Percentiles rank a stretch among this genome's conserved stretches.
Evolutionary conservation across 768 basidiomycete species (phyloP).

Genomic region (Kwoniella botswanensis): DNA sequence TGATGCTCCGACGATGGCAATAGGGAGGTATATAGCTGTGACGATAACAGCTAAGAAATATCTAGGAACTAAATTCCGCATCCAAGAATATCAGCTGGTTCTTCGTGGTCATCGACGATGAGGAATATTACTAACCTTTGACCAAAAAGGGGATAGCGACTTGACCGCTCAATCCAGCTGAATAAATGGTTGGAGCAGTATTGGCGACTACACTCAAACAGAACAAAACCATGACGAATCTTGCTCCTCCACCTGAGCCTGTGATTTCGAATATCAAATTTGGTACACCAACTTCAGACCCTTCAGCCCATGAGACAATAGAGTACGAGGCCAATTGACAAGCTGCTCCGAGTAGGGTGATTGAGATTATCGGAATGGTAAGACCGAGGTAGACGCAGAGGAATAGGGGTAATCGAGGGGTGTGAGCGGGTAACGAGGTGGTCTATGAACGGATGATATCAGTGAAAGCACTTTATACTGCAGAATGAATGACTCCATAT

Average conservation of each 20-base stretch:
- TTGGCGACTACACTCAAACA: slow-evolving; percentile 79
- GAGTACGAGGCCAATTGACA: slow-evolving; percentile 49
- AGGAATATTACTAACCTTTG: slow-evolving; percentile 29
- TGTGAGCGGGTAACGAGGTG: slow-evolving; percentile 49
- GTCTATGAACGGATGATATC: slow-evolving; percentile 32
- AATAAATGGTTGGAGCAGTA: slow-evolving; percentile 79
- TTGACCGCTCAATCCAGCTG: slow-evolving; percentile 49
- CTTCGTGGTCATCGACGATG: not conserved
- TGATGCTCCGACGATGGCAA: slow-evolving; percentile 50
- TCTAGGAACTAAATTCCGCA: slow-evolving; percentile 38
- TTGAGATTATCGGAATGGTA: slow-evolving; percentile 48
- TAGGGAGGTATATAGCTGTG: slow-evolving; percentile 51
- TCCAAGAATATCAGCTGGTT: not conserved
- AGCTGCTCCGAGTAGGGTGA: slow-evolving; percentile 55
- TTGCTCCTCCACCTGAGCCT: slow-evolving; percentile 47
- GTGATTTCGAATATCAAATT: slow-evolving; percentile 51
- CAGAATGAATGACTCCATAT: not conserved
- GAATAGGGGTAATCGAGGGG: slow-evolving; percentile 45
- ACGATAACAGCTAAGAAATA: slow-evolving; percentile 53
- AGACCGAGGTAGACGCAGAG: slow-evolving; percentile 51
- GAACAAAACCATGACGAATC: slow-evolving; percentile 62
- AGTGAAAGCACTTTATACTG: too few species aligned
- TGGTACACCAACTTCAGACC: slow-evolving; percentile 43
- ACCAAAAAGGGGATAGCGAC: slow-evolving; percentile 51
- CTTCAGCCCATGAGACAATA: slow-evolving; percentile 45